A percentile compares a stretch with the other conserved stretches of the same genome.
Evolutionary conservation across 768 basidiomycete genomes (phyloP).

Genomic region (Xerocomus spinulosus): DNA sequence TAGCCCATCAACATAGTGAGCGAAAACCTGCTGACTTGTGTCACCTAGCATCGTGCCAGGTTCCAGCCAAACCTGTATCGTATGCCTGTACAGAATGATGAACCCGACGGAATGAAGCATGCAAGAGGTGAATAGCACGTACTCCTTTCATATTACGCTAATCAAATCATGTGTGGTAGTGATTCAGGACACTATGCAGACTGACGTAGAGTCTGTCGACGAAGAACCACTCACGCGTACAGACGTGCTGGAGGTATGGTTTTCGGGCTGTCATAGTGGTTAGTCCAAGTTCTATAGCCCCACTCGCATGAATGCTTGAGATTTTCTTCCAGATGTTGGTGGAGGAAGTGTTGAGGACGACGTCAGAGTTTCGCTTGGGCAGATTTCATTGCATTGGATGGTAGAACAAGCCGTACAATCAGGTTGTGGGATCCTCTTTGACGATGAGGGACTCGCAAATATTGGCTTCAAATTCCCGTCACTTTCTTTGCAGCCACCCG

Average conservation of each 20-base stretch:
- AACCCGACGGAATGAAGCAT: conserved; percentile 19
- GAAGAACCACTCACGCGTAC: conserved; percentile 16
- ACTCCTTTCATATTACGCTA: not conserved
- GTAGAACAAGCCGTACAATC: conserved; percentile 57
- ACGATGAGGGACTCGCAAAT: conserved; percentile 41
- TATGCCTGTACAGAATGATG: conserved; percentile 25
- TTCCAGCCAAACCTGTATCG: conserved; percentile 65
- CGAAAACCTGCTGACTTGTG: conserved; percentile 7
- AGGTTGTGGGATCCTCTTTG: conserved; percentile 58
- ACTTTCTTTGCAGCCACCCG: conserved; percentile 7
- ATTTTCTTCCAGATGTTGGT: conserved; percentile 52
- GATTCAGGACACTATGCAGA: not conserved
- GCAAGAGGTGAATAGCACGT: not conserved
- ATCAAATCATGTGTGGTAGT: not conserved
- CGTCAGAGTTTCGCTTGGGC: conserved; percentile 40
- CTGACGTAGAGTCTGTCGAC: not conserved
- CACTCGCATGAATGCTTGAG: not conserved
- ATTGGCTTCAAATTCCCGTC: conserved; percentile 32
- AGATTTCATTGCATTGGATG: conserved; percentile 77
- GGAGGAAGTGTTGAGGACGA: conserved; percentile 54
- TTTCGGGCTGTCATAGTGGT: conserved; percentile 70
- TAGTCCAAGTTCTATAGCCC: conserved; percentile 16
- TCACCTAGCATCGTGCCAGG: conserved; percentile 54
- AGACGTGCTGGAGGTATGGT: conserved; percentile 79
- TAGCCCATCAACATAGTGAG: not conserved